Percentiles rank a stretch among this genome's conserved stretches.
Evolutionary conservation across 441 rosid species (phyloP).

Genomic region (Raphanus hybrid): DNA sequence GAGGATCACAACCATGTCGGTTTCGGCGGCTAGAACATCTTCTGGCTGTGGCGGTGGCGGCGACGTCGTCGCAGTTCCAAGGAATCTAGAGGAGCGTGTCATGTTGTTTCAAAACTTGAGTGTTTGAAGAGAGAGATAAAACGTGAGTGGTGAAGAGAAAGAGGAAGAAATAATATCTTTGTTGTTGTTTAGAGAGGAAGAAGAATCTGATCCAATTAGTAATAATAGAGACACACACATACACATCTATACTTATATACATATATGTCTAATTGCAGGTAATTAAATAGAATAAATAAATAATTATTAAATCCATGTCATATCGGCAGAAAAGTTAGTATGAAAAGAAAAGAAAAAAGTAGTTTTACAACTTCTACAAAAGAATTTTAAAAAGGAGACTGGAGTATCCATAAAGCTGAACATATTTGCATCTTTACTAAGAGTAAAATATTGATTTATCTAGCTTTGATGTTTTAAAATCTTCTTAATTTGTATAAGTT

Average conservation of each 20-base stretch:
- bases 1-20: conserved; percentile 70
- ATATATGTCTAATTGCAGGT: conserved; percentile 28
- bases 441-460: background rate
- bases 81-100: conserved; percentile 48
- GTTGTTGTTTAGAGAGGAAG: conserved; percentile 20
- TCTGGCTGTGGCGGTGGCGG: conserved; percentile 59
- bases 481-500: background rate
- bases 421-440: conserved; percentile 24
- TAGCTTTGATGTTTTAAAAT: background rate
- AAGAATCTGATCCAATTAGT: conserved; percentile 32
- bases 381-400: conserved; percentile 1
- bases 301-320: conserved; percentile 13
- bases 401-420: conserved; percentile 39
- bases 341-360: conserved; percentile 10
- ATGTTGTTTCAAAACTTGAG: background rate
- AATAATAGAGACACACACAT: conserved; percentile 30
- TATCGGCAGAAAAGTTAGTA: conserved; percentile 19
- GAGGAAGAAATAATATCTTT: background rate
- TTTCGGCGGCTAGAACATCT: conserved; percentile 51
- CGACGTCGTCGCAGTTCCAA: conserved; percentile 34
- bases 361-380: conserved; percentile 1
- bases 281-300: background rate
- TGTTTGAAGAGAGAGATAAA: background rate
- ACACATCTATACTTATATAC: conserved; percentile 38
- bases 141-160: conserved; percentile 7